These are phyloP conservation scores for Fusarium sp. DNA, from an alignment of 2,329 filamentous ascomycete species.

Conservation along the genomic window DNA sequence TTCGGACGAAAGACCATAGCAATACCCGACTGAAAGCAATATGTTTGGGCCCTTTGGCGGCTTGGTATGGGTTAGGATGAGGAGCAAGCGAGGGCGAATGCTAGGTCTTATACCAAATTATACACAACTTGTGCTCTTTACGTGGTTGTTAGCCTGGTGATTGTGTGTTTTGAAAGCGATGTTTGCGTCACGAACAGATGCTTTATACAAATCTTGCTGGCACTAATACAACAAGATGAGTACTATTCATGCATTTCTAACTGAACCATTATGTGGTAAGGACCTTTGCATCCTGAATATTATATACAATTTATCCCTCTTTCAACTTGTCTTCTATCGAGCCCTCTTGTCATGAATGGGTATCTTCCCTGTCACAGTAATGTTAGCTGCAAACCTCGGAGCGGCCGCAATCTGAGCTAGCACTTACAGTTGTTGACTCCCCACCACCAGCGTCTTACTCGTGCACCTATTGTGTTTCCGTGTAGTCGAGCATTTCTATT, in stretches of 20 bases:
- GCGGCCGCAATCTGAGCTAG: not conserved
- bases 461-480: slow-evolving; percentile 80
- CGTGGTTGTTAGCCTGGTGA: not conserved
- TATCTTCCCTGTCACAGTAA: slow-evolving; percentile 64
- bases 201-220: no score
- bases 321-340: slow-evolving; percentile 1
- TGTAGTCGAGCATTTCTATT: slow-evolving; percentile 81
- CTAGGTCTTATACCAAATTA: slow-evolving; percentile 23
- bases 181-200: not conserved
- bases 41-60: slow-evolving; percentile 1
- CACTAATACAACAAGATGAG: not conserved
- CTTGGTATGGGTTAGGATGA: slow-evolving; percentile 2
- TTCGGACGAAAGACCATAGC: not conserved
- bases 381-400: slow-evolving; percentile 4
- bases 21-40: slow-evolving; percentile 12
- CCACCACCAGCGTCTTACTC: slow-evolving; percentile 92
- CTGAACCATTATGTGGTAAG: not conserved
- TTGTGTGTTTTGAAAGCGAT: not conserved
- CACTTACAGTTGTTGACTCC: slow-evolving; percentile 79
- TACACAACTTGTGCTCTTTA: slow-evolving; percentile 20
- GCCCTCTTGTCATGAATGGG: slow-evolving; percentile 54
- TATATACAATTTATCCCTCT: slow-evolving; percentile 1
- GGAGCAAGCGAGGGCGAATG: slow-evolving; percentile 4
- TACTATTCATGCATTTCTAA: not conserved
- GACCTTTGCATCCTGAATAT: not conserved